Conservation (phyloP, 371 early-diverging fungal species). For the Choanephora cucurbitarum region DNA sequence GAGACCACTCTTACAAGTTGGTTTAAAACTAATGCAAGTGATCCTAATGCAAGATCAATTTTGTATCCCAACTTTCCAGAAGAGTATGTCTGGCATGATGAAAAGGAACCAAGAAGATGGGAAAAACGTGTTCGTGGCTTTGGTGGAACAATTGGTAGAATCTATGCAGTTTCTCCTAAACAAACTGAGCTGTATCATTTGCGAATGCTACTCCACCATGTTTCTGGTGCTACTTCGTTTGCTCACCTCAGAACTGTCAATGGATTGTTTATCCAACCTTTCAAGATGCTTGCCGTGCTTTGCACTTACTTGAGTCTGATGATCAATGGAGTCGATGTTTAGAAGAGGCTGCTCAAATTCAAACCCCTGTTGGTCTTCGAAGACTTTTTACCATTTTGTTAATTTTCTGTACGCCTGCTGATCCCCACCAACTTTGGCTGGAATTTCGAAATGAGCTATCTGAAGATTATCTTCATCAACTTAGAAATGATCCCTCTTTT, state of each 20-base stretch:
- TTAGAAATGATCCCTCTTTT: no score
- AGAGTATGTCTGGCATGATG: constrained; percentile 10
- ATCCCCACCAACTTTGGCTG: no score
- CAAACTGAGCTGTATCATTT: constrained; percentile 23
- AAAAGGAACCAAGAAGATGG: background rate
- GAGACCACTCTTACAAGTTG: no score
- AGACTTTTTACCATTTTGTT: constrained; percentile 18
- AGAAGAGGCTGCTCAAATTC: constrained; percentile 8
- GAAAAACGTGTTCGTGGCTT: constrained; percentile 3
- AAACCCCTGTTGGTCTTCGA: constrained; percentile 3
- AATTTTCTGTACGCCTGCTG: no score
- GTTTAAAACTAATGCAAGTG: no score
- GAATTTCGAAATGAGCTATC: no score
- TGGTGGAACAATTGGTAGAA: no score
- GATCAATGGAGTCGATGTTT: constrained; percentile 14
- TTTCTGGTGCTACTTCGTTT: no score
- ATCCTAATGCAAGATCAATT: constrained; percentile 11
- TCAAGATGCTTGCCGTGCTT: no score
- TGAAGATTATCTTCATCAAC: no score
- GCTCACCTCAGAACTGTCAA: no score
- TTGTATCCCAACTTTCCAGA: constrained; percentile 17
- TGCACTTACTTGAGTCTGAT: constrained; percentile 18
- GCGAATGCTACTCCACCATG: constrained; percentile 15
- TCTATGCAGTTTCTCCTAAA: constrained; percentile 23
- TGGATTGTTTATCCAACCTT: no score